These are phyloP conservation scores for Pythium phragmitis DNA, from an alignment of 352 stramenopile species.

Conservation along the genomic window DNA sequence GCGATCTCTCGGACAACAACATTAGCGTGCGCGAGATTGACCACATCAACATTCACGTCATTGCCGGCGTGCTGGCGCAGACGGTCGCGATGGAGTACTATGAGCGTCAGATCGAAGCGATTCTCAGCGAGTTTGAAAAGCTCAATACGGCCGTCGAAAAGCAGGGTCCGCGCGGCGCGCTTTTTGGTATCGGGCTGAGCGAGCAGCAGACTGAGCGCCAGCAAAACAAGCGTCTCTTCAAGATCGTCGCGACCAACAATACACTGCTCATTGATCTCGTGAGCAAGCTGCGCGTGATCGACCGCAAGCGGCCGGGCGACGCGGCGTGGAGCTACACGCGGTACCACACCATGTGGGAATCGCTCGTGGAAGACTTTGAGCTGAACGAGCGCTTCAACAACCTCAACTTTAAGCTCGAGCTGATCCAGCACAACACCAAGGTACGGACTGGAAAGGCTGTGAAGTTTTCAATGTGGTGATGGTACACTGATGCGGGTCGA, in stretches of 20 bases:
- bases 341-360: conserved; percentile 93
- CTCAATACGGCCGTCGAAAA: conserved; percentile 90
- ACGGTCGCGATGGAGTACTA: conserved; percentile 96
- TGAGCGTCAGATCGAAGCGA: conserved; percentile 93
- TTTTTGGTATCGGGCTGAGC: conserved; percentile 56
- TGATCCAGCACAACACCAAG: conserved; percentile 98
- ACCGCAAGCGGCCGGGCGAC: conserved; percentile 90
- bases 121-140: conserved; percentile 93
- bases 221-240: conserved; percentile 80
- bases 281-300: conserved; percentile 95
- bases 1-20: conserved; percentile 80
- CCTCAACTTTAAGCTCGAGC: conserved; percentile 96
- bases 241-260: conserved; percentile 96
- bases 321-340: conserved; percentile 94
- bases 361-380: conserved; percentile 91
- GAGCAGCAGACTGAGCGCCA: conserved; percentile 61
- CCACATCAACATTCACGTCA: conserved; percentile 89
- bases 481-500: neutral
- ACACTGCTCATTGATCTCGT: conserved; percentile 96
- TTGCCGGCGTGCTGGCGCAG: conserved; percentile 94
- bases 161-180: conserved; percentile 63
- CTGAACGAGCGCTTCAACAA: conserved; percentile 95
- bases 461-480: neutral
- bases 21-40: conserved; percentile 80
- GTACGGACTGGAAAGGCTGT: conserved; percentile 31